These are phyloP conservation scores for Oropetium thomaeum DNA, from an alignment of 176 grass and related monocot species.

Conservation along the genomic window DNA sequence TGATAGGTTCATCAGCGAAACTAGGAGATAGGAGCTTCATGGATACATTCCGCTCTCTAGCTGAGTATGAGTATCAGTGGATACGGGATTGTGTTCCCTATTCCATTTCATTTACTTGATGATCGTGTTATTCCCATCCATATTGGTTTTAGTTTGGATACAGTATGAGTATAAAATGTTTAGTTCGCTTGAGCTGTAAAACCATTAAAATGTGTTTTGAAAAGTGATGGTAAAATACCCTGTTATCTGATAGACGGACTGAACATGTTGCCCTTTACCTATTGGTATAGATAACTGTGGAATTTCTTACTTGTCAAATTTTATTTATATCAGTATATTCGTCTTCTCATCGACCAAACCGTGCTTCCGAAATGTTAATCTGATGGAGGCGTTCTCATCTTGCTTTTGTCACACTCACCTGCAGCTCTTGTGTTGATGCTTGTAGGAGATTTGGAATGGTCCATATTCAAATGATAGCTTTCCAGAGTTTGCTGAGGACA, in stretches of 20 bases:
- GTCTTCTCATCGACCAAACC: background rate
- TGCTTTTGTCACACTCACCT: slow-evolving; percentile 2
- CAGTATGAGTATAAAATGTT: background rate
- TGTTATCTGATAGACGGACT: background rate
- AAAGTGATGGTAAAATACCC: background rate
- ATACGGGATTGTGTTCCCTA: background rate
- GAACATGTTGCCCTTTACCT: background rate
- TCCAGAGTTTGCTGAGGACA: slow-evolving; percentile 82
- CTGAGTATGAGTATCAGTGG: background rate
- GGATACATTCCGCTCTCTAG: background rate
- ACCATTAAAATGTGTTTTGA: background rate
- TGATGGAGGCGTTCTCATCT: background rate
- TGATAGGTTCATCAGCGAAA: background rate
- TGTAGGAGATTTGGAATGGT: slow-evolving; percentile 96
- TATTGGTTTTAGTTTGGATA: background rate
- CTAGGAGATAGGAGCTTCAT: background rate
- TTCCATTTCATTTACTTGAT: background rate
- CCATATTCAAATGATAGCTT: slow-evolving; percentile 96
- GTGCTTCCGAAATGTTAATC: background rate
- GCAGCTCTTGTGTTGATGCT: slow-evolving; percentile 9
- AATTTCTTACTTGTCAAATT: background rate
- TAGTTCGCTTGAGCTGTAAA: background rate
- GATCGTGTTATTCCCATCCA: background rate
- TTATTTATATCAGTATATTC: background rate
- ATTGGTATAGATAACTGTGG: background rate